A percentile compares a stretch with the other conserved stretches of the same genome.
phyloP scores from a whole-genome alignment of 345 rosid species.

The Citrus glauca region DNA sequence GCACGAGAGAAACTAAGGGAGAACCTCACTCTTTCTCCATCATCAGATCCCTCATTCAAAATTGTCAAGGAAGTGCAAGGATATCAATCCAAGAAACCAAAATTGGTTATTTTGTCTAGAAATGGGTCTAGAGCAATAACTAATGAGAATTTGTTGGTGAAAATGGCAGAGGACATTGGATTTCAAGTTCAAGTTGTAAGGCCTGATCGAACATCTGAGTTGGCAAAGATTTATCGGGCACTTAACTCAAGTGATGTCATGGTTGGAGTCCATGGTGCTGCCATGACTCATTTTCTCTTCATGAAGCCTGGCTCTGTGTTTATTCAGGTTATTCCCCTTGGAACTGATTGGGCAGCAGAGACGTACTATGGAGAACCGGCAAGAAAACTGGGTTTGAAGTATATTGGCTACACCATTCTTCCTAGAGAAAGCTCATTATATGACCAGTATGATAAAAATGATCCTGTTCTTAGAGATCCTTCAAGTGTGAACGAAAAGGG shows the following conservation, averaged over 20 bases:
- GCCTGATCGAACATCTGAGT: conserved; percentile 54
- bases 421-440: conserved; percentile 70
- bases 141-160: conserved; percentile 53
- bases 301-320: conserved; percentile 69
- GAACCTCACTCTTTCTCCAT: conserved; percentile 21
- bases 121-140: conserved; percentile 61
- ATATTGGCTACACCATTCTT: conserved; percentile 52
- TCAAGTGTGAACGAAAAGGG: conserved; percentile 54
- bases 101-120: conserved; percentile 63
- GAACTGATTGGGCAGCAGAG: conserved; percentile 87
- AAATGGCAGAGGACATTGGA: conserved; percentile 58
- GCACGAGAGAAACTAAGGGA: conserved; percentile 22
- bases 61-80: background rate
- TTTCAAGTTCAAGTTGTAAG: conserved; percentile 51
- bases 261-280: conserved; percentile 92
- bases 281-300: conserved; percentile 86
- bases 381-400: conserved; percentile 67
- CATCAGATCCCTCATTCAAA: conserved; percentile 12
- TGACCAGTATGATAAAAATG: conserved; percentile 45
- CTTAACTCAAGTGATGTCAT: conserved; percentile 70
- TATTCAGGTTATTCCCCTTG: conserved; percentile 74
- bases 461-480: conserved; percentile 65
- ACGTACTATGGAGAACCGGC: conserved; percentile 83
- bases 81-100: conserved; percentile 38
- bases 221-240: conserved; percentile 57